These are phyloP conservation scores for Tuber magnatum DNA, from an alignment of 495 filamentous ascomycete genomes.

Conservation along the genomic window DNA sequence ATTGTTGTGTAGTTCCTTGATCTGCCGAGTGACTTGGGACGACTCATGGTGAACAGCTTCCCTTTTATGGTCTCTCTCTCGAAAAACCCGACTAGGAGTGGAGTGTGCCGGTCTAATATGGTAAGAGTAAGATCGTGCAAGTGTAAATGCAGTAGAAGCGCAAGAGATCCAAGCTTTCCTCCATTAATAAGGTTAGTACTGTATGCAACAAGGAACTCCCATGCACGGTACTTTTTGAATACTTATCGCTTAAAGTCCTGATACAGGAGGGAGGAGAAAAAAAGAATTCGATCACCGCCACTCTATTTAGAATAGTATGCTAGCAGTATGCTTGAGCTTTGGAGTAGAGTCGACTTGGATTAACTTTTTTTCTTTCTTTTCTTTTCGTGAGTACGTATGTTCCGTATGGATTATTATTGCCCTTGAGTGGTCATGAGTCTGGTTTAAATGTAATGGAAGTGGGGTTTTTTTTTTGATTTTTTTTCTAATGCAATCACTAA, in stretches of 20 bases:
- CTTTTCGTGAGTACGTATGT: neutral
- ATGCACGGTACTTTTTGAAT: neutral
- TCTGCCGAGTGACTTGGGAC: neutral
- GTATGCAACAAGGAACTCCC: slow-evolving; percentile 1
- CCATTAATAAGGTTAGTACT: neutral
- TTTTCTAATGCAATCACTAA: neutral
- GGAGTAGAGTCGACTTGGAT: neutral
- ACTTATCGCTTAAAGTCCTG: neutral
- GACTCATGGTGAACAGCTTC: neutral
- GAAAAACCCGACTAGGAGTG: neutral
- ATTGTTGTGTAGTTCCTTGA: neutral
- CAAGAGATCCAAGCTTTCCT: neutral
- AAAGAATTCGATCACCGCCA: neutral
- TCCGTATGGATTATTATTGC: neutral
- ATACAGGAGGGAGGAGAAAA: neutral
- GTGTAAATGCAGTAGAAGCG: neutral
- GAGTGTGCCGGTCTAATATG: neutral
- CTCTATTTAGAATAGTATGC: neutral
- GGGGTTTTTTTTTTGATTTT: neutral
- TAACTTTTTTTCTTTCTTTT: neutral
- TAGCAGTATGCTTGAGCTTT: neutral
- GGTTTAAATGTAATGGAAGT: slow-evolving; percentile 1
- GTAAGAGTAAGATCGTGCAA: neutral
- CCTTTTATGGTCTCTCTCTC: neutral
- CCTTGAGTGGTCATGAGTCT: neutral